Evolutionary conservation across 495 filamentous ascomycete genomes (phyloP), one percentile per base, ranked within the genome.

Genomic region (Penicillium goetzii): DNA sequence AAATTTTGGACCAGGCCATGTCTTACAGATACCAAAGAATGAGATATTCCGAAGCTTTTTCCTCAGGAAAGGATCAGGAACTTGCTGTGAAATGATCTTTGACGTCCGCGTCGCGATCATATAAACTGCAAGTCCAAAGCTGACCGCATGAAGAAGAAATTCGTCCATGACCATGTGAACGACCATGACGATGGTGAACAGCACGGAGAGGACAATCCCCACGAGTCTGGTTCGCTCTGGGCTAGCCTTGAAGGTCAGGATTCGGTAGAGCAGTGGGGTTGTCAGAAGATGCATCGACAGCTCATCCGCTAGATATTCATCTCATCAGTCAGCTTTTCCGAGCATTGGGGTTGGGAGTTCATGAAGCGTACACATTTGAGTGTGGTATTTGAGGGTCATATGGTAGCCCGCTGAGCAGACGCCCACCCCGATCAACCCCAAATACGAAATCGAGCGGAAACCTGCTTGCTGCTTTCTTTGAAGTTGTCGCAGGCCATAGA

Each of bases 211-310:
- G 3, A 73, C 55, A 4, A 58, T 51, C 2, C 71, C 68, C 1
- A 70, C 38, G 5, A 66, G 4, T 23, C 43, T 62, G 7, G 70
- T 69, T 12, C 56, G 38, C 41, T 66, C 32, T 7, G 64, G 62
- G 36, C 23, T 69, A 17, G 61, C 63, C 43, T 72, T 65, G 47
- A 72, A 74, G 32, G 67, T 70, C 10, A 76, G 58, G 36, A 76
- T 63, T 6, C 72, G 72, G 56, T 71, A 72, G 4, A 76, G 52
- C 12, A 76, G 68, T 0, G 74, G 74, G 0, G 74, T 76, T 6
- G 74, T 76, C n/a, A 73, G 63, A 23, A 76, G 67, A 56, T 74
- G 74, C 74, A 76, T 76, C 1, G 74, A 74, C 15, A 76, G 54
- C 50, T 76, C 74, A 54, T 76, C 74, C 64, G 71, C 72, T 76